A percentile compares a stretch with the other conserved stretches of the same genome.
Evolutionary conservation across 306 rosid species (phyloP).

Genomic region (Hippophae gyantsensis): DNA sequence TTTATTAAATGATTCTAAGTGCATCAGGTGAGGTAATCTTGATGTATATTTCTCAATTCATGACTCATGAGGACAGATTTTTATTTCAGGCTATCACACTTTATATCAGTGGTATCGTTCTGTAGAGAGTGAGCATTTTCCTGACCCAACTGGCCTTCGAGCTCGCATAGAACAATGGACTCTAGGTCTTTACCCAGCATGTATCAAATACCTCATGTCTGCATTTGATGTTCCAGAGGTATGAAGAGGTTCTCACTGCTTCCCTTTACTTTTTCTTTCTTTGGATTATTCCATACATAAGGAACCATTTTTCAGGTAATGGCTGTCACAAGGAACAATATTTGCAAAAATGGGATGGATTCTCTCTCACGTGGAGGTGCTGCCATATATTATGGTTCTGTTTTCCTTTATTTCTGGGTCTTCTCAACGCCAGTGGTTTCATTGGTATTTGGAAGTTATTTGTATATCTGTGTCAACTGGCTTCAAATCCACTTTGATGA

Average conservation of each 20-base stretch:
- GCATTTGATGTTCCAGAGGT: constrained; percentile 99
- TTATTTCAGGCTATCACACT: constrained; percentile 73
- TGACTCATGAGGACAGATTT: neutral
- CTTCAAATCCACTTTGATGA: constrained; percentile 91
- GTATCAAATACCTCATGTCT: constrained; percentile 91
- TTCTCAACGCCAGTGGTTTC: constrained; percentile 96
- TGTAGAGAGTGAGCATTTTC: constrained; percentile 88
- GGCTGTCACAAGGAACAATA: constrained; percentile 85
- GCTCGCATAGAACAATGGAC: constrained; percentile 95
- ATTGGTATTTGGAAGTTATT: constrained; percentile 80
- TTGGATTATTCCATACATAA: constrained; percentile 8
- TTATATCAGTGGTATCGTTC: constrained; percentile 82
- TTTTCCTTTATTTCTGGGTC: constrained; percentile 91
- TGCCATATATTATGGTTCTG: constrained; percentile 67
- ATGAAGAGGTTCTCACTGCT: constrained; percentile 9
- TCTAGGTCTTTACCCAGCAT: constrained; percentile 91
- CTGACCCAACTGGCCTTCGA: constrained; percentile 97
- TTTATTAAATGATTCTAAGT: too few species aligned
- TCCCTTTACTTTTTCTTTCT: constrained; percentile 4
- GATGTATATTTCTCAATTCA: too few species aligned
- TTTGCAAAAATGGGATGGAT: constrained; percentile 79
- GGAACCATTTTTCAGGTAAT: constrained; percentile 46
- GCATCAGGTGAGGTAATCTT: too few species aligned
- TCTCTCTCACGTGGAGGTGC: constrained; percentile 76
- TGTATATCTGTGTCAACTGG: constrained; percentile 91